Evolutionary conservation across 2,329 filamentous ascomycete species (phyloP).

Genomic region (Bipolaris bicolor): DNA sequence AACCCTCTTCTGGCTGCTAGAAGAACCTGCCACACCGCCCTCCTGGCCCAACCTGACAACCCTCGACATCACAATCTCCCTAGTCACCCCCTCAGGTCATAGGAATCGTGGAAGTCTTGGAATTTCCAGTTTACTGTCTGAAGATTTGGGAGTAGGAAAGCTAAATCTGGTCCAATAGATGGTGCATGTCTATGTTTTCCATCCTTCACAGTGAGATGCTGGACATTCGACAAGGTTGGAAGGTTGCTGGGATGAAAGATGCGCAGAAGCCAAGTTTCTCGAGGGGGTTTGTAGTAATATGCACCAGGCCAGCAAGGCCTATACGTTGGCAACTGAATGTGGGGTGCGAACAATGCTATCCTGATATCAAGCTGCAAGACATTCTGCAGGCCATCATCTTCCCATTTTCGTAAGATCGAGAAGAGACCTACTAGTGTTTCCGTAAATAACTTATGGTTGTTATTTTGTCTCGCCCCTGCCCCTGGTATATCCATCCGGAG

Average conservation of each 20-base stretch:
- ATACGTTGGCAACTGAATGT: no score
- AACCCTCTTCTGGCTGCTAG: no score
- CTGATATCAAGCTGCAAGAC: background rate
- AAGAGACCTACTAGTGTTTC: constrained; percentile 5
- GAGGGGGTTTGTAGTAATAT: no score
- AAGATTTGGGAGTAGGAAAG: constrained; percentile 3
- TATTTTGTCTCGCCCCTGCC: no score
- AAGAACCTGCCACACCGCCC: no score
- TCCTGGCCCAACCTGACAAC: no score
- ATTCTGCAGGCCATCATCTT: constrained; percentile 10
- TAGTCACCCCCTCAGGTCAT: no score
- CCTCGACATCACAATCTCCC: no score
- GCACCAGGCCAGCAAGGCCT: no score
- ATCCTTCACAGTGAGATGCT: constrained; percentile 5
- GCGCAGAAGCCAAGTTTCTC: background rate
- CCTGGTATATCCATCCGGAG: no score
- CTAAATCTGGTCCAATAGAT: constrained; percentile 9
- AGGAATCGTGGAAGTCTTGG: constrained; percentile 5
- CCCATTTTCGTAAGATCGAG: constrained; percentile 9
- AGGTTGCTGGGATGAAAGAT: constrained; percentile 2
- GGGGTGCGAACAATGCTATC: no score
- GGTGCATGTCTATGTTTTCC: constrained; percentile 8
- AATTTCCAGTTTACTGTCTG: constrained; percentile 9
- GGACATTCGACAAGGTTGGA: constrained; percentile 10
- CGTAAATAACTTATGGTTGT: no score